Conservation (phyloP, 2,329 filamentous ascomycete species). For the Ophiocordyceps camponoti-floridani region DNA sequence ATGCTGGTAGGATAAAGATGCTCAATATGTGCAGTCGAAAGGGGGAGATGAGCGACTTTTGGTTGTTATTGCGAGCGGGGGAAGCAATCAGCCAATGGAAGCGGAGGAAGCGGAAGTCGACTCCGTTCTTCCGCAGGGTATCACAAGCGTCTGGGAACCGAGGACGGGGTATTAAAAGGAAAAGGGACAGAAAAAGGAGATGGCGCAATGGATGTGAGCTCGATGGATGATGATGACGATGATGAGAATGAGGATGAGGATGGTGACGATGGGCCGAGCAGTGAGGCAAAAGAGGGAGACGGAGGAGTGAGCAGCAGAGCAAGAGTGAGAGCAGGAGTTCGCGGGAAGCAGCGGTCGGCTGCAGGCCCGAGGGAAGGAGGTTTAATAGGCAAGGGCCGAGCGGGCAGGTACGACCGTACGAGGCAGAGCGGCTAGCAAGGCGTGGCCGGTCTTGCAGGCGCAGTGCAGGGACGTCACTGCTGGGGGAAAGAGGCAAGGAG, state of each 20-base stretch:
- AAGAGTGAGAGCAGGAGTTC: conserved; percentile 1
- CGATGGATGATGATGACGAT: background rate
- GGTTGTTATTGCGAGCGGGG: background rate
- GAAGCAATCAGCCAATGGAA: background rate
- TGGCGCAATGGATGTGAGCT: background rate
- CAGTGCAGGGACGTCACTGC: background rate
- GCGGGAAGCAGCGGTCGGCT: conserved; percentile 2
- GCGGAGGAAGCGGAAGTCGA: background rate
- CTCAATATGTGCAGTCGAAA: background rate
- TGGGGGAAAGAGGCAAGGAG: background rate
- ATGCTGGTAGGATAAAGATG: conserved; percentile 2
- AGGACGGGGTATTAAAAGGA: background rate
- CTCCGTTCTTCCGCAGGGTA: background rate
- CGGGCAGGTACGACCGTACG: background rate
- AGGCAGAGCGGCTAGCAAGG: background rate
- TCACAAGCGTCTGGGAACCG: background rate
- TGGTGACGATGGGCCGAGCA: background rate
- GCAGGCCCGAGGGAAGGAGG: background rate
- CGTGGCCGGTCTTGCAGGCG: background rate
- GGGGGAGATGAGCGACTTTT: background rate
- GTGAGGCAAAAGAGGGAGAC: background rate
- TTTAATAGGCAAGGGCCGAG: background rate
- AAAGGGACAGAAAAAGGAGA: background rate
- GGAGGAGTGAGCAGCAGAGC: background rate
- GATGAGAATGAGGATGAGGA: background rate